These are phyloP conservation scores for Fusarium burgessii DNA, from an alignment of 2,329 filamentous ascomycete species.

Conservation along the genomic window DNA sequence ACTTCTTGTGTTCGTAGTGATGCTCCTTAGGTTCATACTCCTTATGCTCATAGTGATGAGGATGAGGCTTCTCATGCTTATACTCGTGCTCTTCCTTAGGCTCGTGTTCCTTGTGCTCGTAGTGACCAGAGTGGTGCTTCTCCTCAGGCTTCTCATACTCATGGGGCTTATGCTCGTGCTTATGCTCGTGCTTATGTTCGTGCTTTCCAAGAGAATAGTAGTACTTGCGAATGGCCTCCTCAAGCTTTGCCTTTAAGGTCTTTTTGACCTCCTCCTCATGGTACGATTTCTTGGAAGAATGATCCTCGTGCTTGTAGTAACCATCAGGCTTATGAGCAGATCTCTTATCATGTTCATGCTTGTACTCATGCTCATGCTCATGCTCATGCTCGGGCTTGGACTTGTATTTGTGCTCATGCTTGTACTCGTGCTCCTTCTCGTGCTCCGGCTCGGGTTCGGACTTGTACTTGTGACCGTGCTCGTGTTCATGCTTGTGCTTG, in stretches of 20 bases:
- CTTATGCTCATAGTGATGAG: not conserved
- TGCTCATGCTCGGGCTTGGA: not conserved
- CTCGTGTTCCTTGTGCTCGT: not conserved
- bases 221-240: constrained; percentile 12
- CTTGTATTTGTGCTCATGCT: not conserved
- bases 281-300: too few relatives aligned
- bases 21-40: not conserved
- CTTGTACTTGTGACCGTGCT: constrained; percentile 5
- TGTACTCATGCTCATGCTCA: not conserved
- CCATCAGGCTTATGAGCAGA: not conserved
- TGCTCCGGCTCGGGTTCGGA: not conserved
- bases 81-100: not conserved
- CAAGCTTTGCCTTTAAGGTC: constrained; percentile 1
- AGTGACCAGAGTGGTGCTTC: not conserved
- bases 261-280: not conserved
- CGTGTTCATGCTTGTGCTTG: not conserved
- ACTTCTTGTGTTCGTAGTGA: not conserved
- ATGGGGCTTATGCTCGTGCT: not conserved
- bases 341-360: constrained; percentile 8
- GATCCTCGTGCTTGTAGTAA: not conserved
- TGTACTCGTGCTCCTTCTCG: not conserved
- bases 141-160: not conserved
- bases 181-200: not conserved
- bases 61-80: not conserved
- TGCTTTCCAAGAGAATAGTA: not conserved